Conservation (phyloP, 371 early-diverging fungal species). For the Mucor lusitanicus region DNA sequence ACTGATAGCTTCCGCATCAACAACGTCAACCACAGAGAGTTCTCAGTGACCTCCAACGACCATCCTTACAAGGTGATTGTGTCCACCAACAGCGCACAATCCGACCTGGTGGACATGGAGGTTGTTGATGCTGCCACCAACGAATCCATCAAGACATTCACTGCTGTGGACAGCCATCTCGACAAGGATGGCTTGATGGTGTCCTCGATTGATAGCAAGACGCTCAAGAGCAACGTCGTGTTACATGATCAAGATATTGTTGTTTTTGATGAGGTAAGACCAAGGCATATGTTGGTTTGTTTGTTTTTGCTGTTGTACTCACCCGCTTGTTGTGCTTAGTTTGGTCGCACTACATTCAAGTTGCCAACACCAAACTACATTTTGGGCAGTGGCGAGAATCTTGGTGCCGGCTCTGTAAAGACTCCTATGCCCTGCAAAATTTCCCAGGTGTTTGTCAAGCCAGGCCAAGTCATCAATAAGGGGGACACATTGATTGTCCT, state of each 20-base stretch:
- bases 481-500: constrained; percentile 83
- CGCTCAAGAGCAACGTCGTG: constrained; percentile 62
- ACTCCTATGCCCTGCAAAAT: constrained; percentile 98
- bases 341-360: constrained; percentile 59
- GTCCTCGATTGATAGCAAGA: constrained; percentile 61
- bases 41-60: constrained; percentile 31
- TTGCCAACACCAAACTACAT: constrained; percentile 65
- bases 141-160: constrained; percentile 29
- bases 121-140: constrained; percentile 24
- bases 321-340: constrained; percentile 22
- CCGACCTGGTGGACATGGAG: constrained; percentile 32
- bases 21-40: constrained; percentile 41
- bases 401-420: constrained; percentile 71
- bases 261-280: constrained; percentile 64
- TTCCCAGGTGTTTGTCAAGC: constrained; percentile 78
- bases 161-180: constrained; percentile 26
- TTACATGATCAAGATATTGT: constrained; percentile 60
- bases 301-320: background rate
- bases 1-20: constrained; percentile 62
- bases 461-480: constrained; percentile 84
- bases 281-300: background rate
- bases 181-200: constrained; percentile 52
- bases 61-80: constrained; percentile 34
- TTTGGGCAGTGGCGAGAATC: constrained; percentile 44
- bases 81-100: constrained; percentile 15